Conservation (phyloP, 352 stramenopile species). For the Achlya hypogyna region DNA sequence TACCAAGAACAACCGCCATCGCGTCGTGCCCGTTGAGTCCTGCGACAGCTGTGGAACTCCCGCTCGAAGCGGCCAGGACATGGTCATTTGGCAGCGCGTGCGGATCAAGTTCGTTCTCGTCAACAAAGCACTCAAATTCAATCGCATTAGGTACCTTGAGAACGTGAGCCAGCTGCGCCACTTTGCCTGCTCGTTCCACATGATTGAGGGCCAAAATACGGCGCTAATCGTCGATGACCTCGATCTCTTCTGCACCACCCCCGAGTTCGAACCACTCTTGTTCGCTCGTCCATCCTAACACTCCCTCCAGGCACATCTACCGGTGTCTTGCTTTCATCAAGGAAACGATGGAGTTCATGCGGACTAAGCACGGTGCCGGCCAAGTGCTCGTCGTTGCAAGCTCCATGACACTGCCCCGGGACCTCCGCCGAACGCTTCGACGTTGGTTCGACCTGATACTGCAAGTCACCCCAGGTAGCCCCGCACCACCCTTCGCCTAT, state of each 20-base stretch:
- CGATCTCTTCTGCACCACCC: slow-evolving; percentile 3
- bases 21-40: slow-evolving; percentile 8
- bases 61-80: background rate
- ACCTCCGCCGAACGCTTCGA: background rate
- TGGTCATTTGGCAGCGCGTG: slow-evolving; percentile 5
- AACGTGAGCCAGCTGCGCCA: slow-evolving; percentile 10
- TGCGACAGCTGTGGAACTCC: slow-evolving; percentile 14
- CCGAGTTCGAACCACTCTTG: background rate
- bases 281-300: background rate
- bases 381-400: background rate
- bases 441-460: background rate
- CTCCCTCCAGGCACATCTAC: background rate
- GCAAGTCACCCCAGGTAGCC: background rate
- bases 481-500: background rate
- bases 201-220: slow-evolving; percentile 6
- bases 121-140: background rate
- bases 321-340: slow-evolving; percentile 11
- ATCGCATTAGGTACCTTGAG: background rate
- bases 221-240: slow-evolving; percentile 20
- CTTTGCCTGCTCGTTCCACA: slow-evolving; percentile 16
- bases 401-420: background rate
- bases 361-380: background rate
- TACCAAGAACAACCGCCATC: background rate
- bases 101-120: slow-evolving; percentile 12
- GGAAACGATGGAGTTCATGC: slow-evolving; percentile 18